A percentile compares a stretch with the other conserved stretches of the same genome.
Evolutionary conservation across 768 basidiomycete species (phyloP).

Genomic region (Kwoniella dejecticola): DNA sequence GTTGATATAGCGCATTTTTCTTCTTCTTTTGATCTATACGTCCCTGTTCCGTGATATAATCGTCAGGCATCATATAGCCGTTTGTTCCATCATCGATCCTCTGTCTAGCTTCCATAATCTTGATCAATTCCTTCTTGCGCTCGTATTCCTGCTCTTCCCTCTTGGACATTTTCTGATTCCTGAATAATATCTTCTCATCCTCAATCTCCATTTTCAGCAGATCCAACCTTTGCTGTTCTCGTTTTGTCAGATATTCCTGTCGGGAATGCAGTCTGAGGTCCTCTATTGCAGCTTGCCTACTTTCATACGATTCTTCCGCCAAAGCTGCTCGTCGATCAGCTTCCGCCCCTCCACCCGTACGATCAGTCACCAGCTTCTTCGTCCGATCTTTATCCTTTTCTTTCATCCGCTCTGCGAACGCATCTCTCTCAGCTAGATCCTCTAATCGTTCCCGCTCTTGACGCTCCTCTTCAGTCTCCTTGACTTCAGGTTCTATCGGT

Average conservation of each 20-base stretch:
- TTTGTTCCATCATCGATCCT: slow-evolving; percentile 95
- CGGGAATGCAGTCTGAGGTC: slow-evolving; percentile 83
- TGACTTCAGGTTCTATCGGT: slow-evolving; percentile 47
- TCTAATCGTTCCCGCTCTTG: slow-evolving; percentile 73
- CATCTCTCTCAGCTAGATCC: slow-evolving; percentile 86
- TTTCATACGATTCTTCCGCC: slow-evolving; percentile 68
- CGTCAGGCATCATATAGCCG: slow-evolving; percentile 94
- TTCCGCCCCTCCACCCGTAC: slow-evolving; percentile 76
- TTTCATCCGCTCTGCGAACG: slow-evolving; percentile 83
- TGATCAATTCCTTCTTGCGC: slow-evolving; percentile 85
- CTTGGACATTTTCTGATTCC: slow-evolving; percentile 86
- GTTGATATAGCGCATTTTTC: slow-evolving; percentile 83
- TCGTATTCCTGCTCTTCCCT: slow-evolving; percentile 79
- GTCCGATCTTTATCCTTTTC: slow-evolving; percentile 79
- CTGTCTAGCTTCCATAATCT: slow-evolving; percentile 88
- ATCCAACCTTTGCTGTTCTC: slow-evolving; percentile 94
- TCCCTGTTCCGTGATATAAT: slow-evolving; percentile 97
- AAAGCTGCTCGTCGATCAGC: slow-evolving; percentile 76
- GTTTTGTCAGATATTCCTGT: slow-evolving; percentile 93
- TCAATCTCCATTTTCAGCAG: slow-evolving; percentile 87
- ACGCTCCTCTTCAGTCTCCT: slow-evolving; percentile 72
- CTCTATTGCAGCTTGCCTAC: slow-evolving; percentile 63
- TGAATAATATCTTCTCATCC: slow-evolving; percentile 88
- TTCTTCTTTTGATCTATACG: slow-evolving; percentile 98
- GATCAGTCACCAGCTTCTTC: slow-evolving; percentile 89